Percentiles rank a stretch among this genome's conserved stretches.
Conservation (phyloP, 495 filamentous ascomycete species). For the Penicillium chermesinum region DNA sequence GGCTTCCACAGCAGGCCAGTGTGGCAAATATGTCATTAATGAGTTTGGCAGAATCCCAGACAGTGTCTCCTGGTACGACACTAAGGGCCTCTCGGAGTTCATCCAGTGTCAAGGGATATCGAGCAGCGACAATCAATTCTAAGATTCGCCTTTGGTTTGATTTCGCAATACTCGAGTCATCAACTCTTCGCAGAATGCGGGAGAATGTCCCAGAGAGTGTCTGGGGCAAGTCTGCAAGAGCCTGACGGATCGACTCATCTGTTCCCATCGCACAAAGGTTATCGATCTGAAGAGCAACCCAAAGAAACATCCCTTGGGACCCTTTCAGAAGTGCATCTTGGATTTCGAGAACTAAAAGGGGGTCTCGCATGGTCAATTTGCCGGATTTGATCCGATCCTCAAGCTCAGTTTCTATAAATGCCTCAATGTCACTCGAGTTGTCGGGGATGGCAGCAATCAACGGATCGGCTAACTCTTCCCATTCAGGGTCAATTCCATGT, state of each 20-base stretch:
- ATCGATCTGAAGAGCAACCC: slow-evolving; percentile 43
- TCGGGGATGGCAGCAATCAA: slow-evolving; percentile 21
- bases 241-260: slow-evolving; percentile 35
- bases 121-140: slow-evolving; percentile 18
- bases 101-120: slow-evolving; percentile 31
- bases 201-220: slow-evolving; percentile 26
- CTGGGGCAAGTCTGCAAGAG: slow-evolving; percentile 34
- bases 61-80: slow-evolving; percentile 28
- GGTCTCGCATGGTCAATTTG: slow-evolving; percentile 28
- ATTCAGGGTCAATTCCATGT: background rate
- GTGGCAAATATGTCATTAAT: slow-evolving; percentile 31
- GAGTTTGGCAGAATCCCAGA: slow-evolving; percentile 29
- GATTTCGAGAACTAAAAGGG: slow-evolving; percentile 24
- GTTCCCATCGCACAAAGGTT: slow-evolving; percentile 33
- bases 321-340: slow-evolving; percentile 6
- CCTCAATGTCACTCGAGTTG: slow-evolving; percentile 35
- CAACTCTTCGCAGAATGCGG: slow-evolving; percentile 31
- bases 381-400: slow-evolving; percentile 24
- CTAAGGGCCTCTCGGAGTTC: slow-evolving; percentile 42
- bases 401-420: slow-evolving; percentile 33
- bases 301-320: slow-evolving; percentile 39
- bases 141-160: background rate
- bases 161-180: slow-evolving; percentile 19
- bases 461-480: no score
- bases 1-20: slow-evolving; percentile 36